phyloP scores from a whole-genome alignment of 208 protist genomes.

The Trypanosoma grayi region DNA sequence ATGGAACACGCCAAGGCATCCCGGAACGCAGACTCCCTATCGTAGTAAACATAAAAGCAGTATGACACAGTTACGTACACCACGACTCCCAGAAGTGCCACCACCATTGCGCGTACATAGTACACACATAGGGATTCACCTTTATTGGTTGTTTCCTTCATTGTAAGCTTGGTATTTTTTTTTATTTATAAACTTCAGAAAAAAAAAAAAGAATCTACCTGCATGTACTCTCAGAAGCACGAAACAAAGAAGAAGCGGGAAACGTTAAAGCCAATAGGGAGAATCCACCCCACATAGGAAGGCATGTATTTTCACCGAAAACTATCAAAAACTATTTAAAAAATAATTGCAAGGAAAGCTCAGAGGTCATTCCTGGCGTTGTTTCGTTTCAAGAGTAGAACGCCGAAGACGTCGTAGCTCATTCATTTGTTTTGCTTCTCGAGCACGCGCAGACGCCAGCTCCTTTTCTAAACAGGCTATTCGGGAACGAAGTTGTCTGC shows the following conservation, averaged over 20 bases:
- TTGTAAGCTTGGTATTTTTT: too few species aligned
- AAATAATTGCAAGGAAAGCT: background rate
- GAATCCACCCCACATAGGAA: too few species aligned
- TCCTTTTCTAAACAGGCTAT: slow-evolving; percentile 12
- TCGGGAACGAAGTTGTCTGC: slow-evolving; percentile 9
- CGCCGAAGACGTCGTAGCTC: background rate
- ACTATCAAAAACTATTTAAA: too few species aligned
- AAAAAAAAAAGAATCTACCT: too few species aligned
- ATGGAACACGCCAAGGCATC: slow-evolving; percentile 59
- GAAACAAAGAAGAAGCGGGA: too few species aligned
- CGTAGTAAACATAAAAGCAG: slow-evolving; percentile 75
- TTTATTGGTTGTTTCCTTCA: too few species aligned
- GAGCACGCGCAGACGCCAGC: background rate
- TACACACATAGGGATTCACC: slow-evolving; percentile 21
- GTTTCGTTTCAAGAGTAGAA: background rate
- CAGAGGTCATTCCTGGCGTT: background rate
- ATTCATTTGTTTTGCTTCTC: slow-evolving; percentile 9
- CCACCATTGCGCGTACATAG: slow-evolving; percentile 41
- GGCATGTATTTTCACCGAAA: too few species aligned
- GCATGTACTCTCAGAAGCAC: too few species aligned
- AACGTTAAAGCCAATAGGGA: too few species aligned
- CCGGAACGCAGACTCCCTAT: slow-evolving; percentile 58
- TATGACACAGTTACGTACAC: slow-evolving; percentile 60
- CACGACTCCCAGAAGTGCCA: slow-evolving; percentile 46
- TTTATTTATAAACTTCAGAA: too few species aligned